A percentile compares a stretch with the other conserved stretches of the same genome.
Evolutionary conservation across 2,329 filamentous ascomycete genomes (phyloP).

Genomic region (Ophioceras dolichostomum): DNA sequence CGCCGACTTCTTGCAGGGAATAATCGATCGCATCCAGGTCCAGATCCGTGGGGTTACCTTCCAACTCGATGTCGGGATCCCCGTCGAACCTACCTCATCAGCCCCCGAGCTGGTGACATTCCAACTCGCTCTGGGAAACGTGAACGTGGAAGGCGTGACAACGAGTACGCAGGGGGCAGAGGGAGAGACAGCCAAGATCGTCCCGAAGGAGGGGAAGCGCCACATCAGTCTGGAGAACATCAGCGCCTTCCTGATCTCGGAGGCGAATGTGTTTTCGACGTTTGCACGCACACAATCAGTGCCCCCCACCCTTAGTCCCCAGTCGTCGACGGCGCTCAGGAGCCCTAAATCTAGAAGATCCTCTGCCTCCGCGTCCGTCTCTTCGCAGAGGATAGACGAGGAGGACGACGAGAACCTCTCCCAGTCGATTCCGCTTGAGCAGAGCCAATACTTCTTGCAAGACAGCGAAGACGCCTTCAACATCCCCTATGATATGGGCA

Average conservation of each 20-base stretch:
- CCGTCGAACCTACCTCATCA: conserved; percentile 31
- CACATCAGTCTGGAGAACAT: conserved; percentile 52
- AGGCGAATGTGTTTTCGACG: conserved; percentile 52
- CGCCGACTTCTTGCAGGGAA: conserved; percentile 59
- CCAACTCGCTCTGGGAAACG: conserved; percentile 50
- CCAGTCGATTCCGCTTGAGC: conserved; percentile 18
- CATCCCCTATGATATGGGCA: conserved; percentile 40
- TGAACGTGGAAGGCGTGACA: conserved; percentile 57
- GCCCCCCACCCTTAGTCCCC: conserved; percentile 41
- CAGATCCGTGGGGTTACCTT: conserved; percentile 53
- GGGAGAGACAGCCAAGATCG: conserved; percentile 20
- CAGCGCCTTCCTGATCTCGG: conserved; percentile 52
- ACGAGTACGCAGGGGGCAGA: conserved; percentile 16
- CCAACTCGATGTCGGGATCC: conserved; percentile 49
- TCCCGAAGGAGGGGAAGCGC: conserved; percentile 51
- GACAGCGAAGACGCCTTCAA: conserved; percentile 45
- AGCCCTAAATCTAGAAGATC: conserved; percentile 11
- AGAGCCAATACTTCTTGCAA: conserved; percentile 21
- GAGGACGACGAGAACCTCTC: conserved; percentile 14
- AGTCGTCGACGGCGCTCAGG: conserved; percentile 21
- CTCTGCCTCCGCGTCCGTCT: not conserved
- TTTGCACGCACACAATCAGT: conserved; percentile 45
- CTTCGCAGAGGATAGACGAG: not conserved
- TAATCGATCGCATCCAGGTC: conserved; percentile 59
- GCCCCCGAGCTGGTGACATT: conserved; percentile 46